Conservation (phyloP, 2,329 filamentous ascomycete species). For the Cordyceps militaris region DNA sequence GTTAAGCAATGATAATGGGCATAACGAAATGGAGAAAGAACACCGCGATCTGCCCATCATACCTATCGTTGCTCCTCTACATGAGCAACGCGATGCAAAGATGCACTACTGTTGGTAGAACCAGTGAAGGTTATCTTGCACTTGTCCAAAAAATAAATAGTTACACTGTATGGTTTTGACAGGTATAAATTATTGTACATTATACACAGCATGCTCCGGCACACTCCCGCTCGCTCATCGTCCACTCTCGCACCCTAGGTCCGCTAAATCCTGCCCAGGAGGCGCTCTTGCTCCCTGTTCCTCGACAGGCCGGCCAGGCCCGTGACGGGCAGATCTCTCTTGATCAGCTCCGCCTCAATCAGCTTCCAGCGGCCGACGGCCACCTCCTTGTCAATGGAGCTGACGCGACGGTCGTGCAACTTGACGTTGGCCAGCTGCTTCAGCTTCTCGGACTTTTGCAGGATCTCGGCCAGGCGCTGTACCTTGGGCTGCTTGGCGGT, state of each 20-base stretch:
- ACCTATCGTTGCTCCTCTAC: neutral
- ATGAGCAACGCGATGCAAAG: neutral
- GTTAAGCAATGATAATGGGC: no score
- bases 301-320: conserved; percentile 35
- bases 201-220: conserved; percentile 4
- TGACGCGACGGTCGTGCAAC: conserved; percentile 57
- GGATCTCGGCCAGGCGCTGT: conserved; percentile 55
- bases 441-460: conserved; percentile 43
- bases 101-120: neutral
- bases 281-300: conserved; percentile 22
- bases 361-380: conserved; percentile 71
- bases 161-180: neutral
- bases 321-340: conserved; percentile 52
- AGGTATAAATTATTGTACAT: conserved; percentile 8
- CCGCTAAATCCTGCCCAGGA: neutral
- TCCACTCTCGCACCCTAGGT: neutral
- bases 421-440: conserved; percentile 59
- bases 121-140: neutral
- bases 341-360: conserved; percentile 62
- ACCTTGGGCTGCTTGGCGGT: conserved; percentile 49
- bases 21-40: no score
- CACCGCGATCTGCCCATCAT: no score
- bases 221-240: neutral
- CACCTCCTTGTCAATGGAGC: conserved; percentile 64
- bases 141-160: neutral